Percentiles rank a stretch among this genome's conserved stretches.
Evolutionary conservation across 495 filamentous ascomycete genomes (phyloP).

Genomic region (Penicillium robsamsonii): DNA sequence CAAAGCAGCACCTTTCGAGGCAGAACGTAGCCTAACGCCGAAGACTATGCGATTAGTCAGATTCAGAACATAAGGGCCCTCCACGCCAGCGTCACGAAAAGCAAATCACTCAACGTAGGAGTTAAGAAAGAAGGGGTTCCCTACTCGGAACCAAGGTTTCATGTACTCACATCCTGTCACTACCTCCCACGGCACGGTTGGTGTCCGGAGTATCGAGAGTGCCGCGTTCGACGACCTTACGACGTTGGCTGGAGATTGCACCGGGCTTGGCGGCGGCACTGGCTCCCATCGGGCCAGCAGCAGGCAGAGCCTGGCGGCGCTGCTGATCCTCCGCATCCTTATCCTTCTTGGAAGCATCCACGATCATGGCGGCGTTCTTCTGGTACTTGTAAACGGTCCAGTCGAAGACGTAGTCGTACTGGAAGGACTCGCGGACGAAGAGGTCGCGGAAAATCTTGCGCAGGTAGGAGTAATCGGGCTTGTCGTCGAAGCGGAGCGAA

Average conservation of each 20-base stretch:
- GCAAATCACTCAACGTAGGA: constrained; percentile 77
- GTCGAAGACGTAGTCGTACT: constrained; percentile 99
- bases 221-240: constrained; percentile 77
- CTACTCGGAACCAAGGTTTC: constrained; percentile 85
- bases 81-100: constrained; percentile 74
- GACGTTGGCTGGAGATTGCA: constrained; percentile 73
- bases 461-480: constrained; percentile 99
- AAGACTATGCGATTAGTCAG: constrained; percentile 86
- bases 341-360: constrained; percentile 70
- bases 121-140: constrained; percentile 58
- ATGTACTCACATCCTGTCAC: constrained; percentile 98
- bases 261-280: constrained; percentile 64
- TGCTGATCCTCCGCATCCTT: constrained; percentile 76
- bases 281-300: constrained; percentile 58
- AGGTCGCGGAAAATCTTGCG: constrained; percentile 99
- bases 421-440: constrained; percentile 98
- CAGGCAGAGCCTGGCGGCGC: constrained; percentile 57
- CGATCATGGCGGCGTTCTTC: constrained; percentile 94
- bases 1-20: constrained; percentile 79
- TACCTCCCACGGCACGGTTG: constrained; percentile 84
- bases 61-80: constrained; percentile 67
- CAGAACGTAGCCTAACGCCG: constrained; percentile 93
- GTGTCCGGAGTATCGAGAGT: constrained; percentile 76
- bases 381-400: constrained; percentile 99
- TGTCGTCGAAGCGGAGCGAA: constrained; percentile 98